Conservation (phyloP, 2,329 filamentous ascomycete genomes). For the Fusarium palustre region DNA sequence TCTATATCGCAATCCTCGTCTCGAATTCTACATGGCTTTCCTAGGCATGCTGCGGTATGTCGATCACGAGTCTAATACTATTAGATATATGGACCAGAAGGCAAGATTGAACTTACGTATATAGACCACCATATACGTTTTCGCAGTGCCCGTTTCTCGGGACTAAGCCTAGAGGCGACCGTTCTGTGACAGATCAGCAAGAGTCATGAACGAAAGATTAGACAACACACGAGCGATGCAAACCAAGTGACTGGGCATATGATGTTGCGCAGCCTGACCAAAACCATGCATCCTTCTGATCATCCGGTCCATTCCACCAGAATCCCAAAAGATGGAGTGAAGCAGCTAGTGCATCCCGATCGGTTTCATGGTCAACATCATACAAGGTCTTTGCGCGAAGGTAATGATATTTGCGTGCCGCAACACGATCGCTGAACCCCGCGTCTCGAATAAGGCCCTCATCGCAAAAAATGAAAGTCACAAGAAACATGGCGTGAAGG, state of each 20-base stretch:
- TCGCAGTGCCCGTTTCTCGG: slow-evolving; percentile 3
- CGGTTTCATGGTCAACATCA: slow-evolving; percentile 33
- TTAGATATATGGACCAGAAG: fast-evolving
- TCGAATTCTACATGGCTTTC: slow-evolving; percentile 34
- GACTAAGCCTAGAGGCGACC: neutral
- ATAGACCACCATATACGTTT: slow-evolving; percentile 43
- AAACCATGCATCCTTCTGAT: slow-evolving; percentile 42
- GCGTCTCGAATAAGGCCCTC: slow-evolving; percentile 25
- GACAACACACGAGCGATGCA: slow-evolving; percentile 31
- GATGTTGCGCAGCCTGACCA: slow-evolving; percentile 37
- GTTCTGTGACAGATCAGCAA: neutral
- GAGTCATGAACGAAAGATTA: fast-evolving
- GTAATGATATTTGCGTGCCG: slow-evolving; percentile 34
- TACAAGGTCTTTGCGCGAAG: slow-evolving; percentile 33
- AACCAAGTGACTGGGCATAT: slow-evolving; percentile 31
- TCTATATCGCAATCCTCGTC: slow-evolving; percentile 42
- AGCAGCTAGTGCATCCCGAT: slow-evolving; percentile 9
- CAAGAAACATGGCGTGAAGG: slow-evolving; percentile 27
- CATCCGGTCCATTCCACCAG: slow-evolving; percentile 38
- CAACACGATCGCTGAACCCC: slow-evolving; percentile 20
- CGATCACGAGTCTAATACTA: slow-evolving; percentile 17
- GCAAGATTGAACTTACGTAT: neutral
- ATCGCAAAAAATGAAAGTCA: slow-evolving; percentile 15
- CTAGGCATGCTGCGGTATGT: slow-evolving; percentile 33
- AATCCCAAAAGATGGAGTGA: slow-evolving; percentile 29